Base-by-base conservation (phyloP, 768 basidiomycete species). In the Phaffia tasmanica region DNA sequence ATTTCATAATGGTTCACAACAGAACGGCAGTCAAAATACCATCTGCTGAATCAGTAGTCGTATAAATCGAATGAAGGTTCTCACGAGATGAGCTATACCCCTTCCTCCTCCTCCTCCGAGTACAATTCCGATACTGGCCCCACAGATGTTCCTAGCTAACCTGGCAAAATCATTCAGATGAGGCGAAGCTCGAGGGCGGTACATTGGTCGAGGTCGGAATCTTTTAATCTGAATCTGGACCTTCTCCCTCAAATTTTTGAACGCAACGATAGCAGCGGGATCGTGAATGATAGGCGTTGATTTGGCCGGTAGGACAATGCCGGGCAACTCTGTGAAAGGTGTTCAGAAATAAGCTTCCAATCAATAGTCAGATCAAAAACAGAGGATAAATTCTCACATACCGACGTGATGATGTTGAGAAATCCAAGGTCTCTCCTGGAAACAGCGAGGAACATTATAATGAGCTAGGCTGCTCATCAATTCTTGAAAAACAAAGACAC, bases 51-150 rank as follows among this genome's bases (percentile, higher is more conserved):
- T 50, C 49, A 50, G n/a, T 54, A 54, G n/a, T 8, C 8, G 16
- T n/a, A 54, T 27, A 21, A 29, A 14, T 19, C 25, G 42, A 30
- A 30, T 23, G 15, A 59, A 35, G 62, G 27, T 25, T 72, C 80
- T 60, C 69, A 84, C 83, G 55, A 88, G 76, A 74, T 88, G 86
- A 0, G 85, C 82, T 54, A 87, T 79, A n/a, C 86, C 95, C 51
- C 95, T 82, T 19, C 93, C 95, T 21, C 95, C 95, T n/a, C 95
- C 95, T 7, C 95, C 95, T 23, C 95, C 95, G 1, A 99, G 82
- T 8, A 98, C 92, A 54, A 99, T 78, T 0, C 93, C 95, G 67
- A 98, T 87, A 9, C 88, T 89, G 72, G 85, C 88, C 18, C 93
- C 95, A 73, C 92, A 95, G 48, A 98, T 83, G 59, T 92, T 79